Evolutionary conservation across 768 basidiomycete genomes (phyloP).

Genomic region (Trichaptum fuscoviolaceum): DNA sequence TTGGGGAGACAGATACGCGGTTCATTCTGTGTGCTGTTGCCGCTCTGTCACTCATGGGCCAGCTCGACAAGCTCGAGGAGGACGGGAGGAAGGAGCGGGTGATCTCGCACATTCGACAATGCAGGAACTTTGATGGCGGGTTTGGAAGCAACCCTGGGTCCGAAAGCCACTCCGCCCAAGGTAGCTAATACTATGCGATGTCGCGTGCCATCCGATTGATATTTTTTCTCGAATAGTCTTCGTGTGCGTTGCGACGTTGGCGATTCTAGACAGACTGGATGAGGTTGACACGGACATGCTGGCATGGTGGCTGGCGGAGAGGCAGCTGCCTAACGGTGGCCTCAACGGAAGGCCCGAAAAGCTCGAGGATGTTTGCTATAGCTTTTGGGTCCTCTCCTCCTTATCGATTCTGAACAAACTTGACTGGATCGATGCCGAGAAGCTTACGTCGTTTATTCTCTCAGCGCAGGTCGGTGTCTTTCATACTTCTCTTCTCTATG

Average conservation of each 20-base stretch:
- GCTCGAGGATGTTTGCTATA: constrained; percentile 96
- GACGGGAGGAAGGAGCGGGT: constrained; percentile 42
- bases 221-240: constrained; percentile 50
- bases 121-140: constrained; percentile 93
- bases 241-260: constrained; percentile 81
- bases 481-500: too few relatives aligned
- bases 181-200: constrained; percentile 36
- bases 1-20: constrained; percentile 90
- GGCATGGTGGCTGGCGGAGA: constrained; percentile 90
- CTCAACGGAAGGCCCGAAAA: constrained; percentile 98
- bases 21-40: constrained; percentile 87
- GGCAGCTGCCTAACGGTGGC: constrained; percentile 90
- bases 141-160: constrained; percentile 82
- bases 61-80: constrained; percentile 58
- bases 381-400: constrained; percentile 91
- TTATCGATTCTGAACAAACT: constrained; percentile 80
- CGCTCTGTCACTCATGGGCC: constrained; percentile 75
- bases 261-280: constrained; percentile 82
- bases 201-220: neutral
- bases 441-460: constrained; percentile 76
- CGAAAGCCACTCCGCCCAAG: constrained; percentile 91
- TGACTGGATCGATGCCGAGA: constrained; percentile 82
- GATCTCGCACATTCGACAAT: constrained; percentile 64
- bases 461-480: constrained; percentile 64
- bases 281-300: constrained; percentile 74